Evolutionary conservation across 2,329 filamentous ascomycete genomes (phyloP), one percentile per base, ranked within the genome.

Genomic region (Epichloe bromicola): DNA sequence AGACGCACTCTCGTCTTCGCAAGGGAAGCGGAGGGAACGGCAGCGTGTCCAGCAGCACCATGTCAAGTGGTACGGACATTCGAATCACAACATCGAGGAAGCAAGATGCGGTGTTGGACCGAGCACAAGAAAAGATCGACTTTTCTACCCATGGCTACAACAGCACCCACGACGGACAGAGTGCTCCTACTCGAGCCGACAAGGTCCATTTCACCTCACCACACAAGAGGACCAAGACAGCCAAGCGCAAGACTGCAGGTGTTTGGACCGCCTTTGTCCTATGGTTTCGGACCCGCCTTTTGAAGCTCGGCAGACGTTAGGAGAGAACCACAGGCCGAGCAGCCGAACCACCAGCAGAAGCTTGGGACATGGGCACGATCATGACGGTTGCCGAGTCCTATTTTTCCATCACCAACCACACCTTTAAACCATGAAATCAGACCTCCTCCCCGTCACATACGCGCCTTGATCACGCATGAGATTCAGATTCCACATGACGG

Each of bases 261-360:
- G 73, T 78, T 39, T 84, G 80, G 79, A 80, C 76, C 7, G 74
- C 73, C 20, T 82, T 84, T 57, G 70, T 83, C 48, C 69, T 84
- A 51, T 84, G 80, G 80, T 62, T 84, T 26, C 70, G 79, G 53
- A 83, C 80, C n/a, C 63, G 68, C 50, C 58, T 71, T 52, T 61
- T 71, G 53, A 70, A 68, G 62, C 57, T 70, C 52, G 67, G 67
- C 48, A 63, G 65, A 58, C 66, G 66, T 56, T 70, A 69, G 65
- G 54, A 58, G 45, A 58, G 57, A 41, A 41, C 49, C 12, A 56
- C 58, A 51, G 56, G 56, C 55, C 36, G 34, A 37, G 19, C 43
- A 34, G 12, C 40, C 33, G n/a, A 30, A 14, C 11, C 34, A 42
- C n/a, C 14, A 11, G n/a, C 37, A 53, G 20, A 36, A 3, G 12